Evolutionary conservation across 148 eudicot genomes (phyloP), one percentile per base, ranked within the genome.

Genomic region (Rhododendron ferrugineum): DNA sequence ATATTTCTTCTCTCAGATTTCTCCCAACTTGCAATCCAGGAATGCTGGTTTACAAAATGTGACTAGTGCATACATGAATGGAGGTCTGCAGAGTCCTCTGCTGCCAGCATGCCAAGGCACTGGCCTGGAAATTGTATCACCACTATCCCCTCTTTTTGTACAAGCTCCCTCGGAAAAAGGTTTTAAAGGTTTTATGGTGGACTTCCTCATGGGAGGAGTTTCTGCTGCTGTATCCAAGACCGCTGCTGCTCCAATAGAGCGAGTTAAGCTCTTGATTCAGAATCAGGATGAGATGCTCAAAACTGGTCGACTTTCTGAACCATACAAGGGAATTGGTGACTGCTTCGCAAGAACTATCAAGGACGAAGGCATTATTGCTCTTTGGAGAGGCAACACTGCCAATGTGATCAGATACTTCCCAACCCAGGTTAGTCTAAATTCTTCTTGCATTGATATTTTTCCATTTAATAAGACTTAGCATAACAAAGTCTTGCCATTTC

Each of bases 341-440:
- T 93, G 96, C 85, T 94, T 93, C 86, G 90, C 91, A 36, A 87
- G 96, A 87, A 93, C 98, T 28, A 86, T 91, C 0, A 93, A 91
- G 89, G 96, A 94, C 52, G 98, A 94, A 88, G 98, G 98, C 23
- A 62, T 94, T 64, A 23, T 93, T 80, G 49, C 98, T 83, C 92
- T 94, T 56, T 94, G 95, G 93, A 88, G 95, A 87, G 92, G 96
- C 82, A 94, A 94, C 84, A 93, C 94, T 34, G 94, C 93, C n/a
- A 93, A 94, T 88, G 98, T 93, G 72, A 91, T 94, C 81, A 88
- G 98, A 91, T 94, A 94, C 85, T 94, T 94, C 89, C 98, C 98
- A n/a, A 93, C 98, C 78, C 98, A 94, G 94, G 98, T 92, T 42
- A 82, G 84, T 78, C 50, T 46, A 22, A 77, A 77, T 34, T 30